A percentile compares a stretch with the other conserved stretches of the same genome.
These are phyloP conservation scores for Akanthomyces dipterigenus DNA, from an alignment of 2,329 filamentous ascomycete genomes.

Conservation along the genomic window DNA sequence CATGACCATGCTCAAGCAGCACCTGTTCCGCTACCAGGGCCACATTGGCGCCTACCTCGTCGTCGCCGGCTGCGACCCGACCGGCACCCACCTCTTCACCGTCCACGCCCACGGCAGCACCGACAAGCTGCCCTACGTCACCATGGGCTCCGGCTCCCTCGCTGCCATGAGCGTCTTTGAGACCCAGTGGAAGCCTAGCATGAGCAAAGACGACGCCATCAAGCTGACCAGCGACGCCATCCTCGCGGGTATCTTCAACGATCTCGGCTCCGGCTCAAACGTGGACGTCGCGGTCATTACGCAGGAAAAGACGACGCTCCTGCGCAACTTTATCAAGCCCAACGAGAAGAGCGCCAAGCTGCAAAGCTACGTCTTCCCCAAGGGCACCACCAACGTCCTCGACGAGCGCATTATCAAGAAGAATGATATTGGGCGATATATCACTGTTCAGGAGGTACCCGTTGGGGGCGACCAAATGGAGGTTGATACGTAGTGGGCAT, in stretches of 20 bases:
- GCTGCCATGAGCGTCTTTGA: constrained; percentile 98
- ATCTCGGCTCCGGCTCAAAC: constrained; percentile 92
- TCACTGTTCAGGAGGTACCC: constrained; percentile 81
- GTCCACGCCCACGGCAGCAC: constrained; percentile 97
- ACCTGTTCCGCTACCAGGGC: constrained; percentile 97
- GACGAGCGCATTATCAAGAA: constrained; percentile 95
- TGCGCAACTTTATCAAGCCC: constrained; percentile 88
- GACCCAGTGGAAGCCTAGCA: constrained; percentile 78
- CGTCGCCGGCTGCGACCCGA: constrained; percentile 93
- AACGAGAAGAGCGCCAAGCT: constrained; percentile 89
- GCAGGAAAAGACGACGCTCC: constrained; percentile 84
- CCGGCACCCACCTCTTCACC: constrained; percentile 90
- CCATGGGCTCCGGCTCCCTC: constrained; percentile 93
- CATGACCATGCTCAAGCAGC: constrained; percentile 99
- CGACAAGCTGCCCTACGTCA: constrained; percentile 98
- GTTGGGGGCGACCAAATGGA: constrained; percentile 66
- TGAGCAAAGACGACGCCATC: constrained; percentile 76
- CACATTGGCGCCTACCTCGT: constrained; percentile 98
- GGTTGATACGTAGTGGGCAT: constrained; percentile 47
- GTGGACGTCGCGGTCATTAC: constrained; percentile 97
- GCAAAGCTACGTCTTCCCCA: constrained; percentile 83
- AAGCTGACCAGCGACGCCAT: constrained; percentile 81
- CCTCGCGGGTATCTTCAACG: constrained; percentile 96
- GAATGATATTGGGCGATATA: constrained; percentile 89
- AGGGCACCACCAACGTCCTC: constrained; percentile 90